Conservation (phyloP, 768 basidiomycete genomes). For the Suillus discolor region DNA sequence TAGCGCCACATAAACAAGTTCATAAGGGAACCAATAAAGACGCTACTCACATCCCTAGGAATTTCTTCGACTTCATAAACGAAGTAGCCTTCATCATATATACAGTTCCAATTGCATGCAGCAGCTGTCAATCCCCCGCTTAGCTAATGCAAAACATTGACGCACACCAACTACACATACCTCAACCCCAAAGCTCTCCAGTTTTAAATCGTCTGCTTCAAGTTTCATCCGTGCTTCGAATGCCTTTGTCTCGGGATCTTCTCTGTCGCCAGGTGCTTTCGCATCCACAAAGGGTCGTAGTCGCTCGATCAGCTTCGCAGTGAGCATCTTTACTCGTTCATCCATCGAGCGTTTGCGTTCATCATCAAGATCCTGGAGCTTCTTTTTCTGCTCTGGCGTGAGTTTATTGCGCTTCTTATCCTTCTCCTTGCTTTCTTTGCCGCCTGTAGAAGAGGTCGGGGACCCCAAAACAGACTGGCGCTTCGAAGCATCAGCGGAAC, state of each 20-base stretch:
- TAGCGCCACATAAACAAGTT: slow-evolving; percentile 18
- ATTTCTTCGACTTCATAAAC: slow-evolving; percentile 88
- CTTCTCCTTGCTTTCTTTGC: slow-evolving; percentile 39
- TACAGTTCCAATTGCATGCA: slow-evolving; percentile 88
- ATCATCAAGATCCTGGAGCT: slow-evolving; percentile 79
- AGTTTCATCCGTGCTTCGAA: slow-evolving; percentile 77
- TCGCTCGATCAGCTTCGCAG: slow-evolving; percentile 80
- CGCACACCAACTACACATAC: slow-evolving; percentile 40
- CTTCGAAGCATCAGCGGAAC: slow-evolving; percentile 22
- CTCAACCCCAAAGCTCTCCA: slow-evolving; percentile 98
- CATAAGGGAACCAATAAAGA: slow-evolving; percentile 11
- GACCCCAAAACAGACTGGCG: slow-evolving; percentile 17
- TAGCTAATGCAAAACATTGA: neutral
- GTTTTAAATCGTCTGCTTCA: slow-evolving; percentile 93
- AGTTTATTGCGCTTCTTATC: slow-evolving; percentile 53
- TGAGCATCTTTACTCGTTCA: slow-evolving; percentile 72
- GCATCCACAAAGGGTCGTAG: slow-evolving; percentile 92
- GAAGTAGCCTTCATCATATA: slow-evolving; percentile 94
- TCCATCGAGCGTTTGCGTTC: slow-evolving; percentile 81
- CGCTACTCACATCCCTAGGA: slow-evolving; percentile 78
- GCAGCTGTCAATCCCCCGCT: slow-evolving; percentile 46
- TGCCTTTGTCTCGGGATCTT: slow-evolving; percentile 78
- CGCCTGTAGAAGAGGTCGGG: slow-evolving; percentile 20
- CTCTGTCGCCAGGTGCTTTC: slow-evolving; percentile 74
- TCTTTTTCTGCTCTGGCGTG: slow-evolving; percentile 82